phyloP scores from a whole-genome alignment of 1,139 yeast species.

The Scheffersomyces parashehatae region DNA sequence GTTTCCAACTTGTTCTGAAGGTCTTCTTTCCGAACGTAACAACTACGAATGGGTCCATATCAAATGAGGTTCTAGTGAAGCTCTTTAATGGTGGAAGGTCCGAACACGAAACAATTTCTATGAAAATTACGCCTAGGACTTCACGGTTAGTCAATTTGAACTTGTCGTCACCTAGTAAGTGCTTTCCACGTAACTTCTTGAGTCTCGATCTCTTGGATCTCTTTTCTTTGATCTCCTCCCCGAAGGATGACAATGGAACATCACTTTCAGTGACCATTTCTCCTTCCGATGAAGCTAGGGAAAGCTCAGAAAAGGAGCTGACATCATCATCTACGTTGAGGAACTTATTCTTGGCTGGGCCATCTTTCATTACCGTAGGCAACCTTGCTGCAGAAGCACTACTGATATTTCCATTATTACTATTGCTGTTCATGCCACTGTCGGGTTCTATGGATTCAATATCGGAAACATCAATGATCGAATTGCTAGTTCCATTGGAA shows the following conservation, averaged over 20 bases:
- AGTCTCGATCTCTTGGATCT: slow-evolving; percentile 7
- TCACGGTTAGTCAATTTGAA: slow-evolving; percentile 41
- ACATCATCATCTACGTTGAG: slow-evolving; percentile 5
- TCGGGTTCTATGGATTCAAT: slow-evolving; percentile 22
- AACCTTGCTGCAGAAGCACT: too few species aligned
- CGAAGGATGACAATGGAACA: background rate
- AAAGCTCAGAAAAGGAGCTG: slow-evolving; percentile 26
- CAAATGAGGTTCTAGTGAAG: slow-evolving; percentile 71
- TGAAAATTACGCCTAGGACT: slow-evolving; percentile 69
- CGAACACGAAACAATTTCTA: slow-evolving; percentile 72
- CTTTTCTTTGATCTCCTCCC: background rate
- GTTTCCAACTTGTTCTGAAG: slow-evolving; percentile 80
- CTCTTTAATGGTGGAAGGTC: slow-evolving; percentile 69
- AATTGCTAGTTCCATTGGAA: slow-evolving; percentile 17
- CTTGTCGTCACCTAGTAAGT: slow-evolving; percentile 8
- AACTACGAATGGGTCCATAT: slow-evolving; percentile 96
- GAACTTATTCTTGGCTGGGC: background rate
- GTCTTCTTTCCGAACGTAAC: slow-evolving; percentile 88
- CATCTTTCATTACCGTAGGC: slow-evolving; percentile 1
- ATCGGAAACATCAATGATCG: slow-evolving; percentile 28
- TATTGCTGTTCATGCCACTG: background rate
- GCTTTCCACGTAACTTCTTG: slow-evolving; percentile 5
- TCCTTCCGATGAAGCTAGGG: slow-evolving; percentile 16
- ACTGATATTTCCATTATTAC: too few species aligned
- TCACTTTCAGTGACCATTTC: slow-evolving; percentile 6